Evolutionary conservation across 2,329 filamentous ascomycete species (phyloP), one percentile per base, ranked within the genome.

Genomic region (Cadophora luteo-olivacea): DNA sequence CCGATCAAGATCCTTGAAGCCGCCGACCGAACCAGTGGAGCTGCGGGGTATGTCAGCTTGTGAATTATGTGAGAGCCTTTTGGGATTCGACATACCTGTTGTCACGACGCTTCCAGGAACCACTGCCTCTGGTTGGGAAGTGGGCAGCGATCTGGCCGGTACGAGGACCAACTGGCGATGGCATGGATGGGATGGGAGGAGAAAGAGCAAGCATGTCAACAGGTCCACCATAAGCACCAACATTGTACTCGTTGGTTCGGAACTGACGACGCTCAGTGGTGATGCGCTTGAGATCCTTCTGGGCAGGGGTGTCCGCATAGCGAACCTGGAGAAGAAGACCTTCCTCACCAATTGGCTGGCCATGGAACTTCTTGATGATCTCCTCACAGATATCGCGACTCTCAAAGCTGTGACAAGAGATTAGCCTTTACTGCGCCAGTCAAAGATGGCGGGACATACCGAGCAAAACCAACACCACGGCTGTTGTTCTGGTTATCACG

Each of bases 251-350:
- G 68, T 96, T 96, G 68, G 95, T 96, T 69, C 96, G 93, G 82
- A 97, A 98, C 77, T 97, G 93, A 70, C 96, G 94, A 68, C 94
- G 93, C 79, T 97, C 94, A 38, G 96, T 94, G 52, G 95, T 98
- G 78, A 97, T 92, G 72, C 96, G 92, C 86, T 99, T 99, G 74
- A 99, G 86, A 78, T 96, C 89, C 72, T 99, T 99, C 81, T 99
- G 96, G 71, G 95, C 92, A 66, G 96, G 93, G 48, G 96, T 99
- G 78, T 99, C 96, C 71, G 97, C 95, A 79, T 97, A 99, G 73
- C 96, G 94, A 74, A 99, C 94, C 81, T 97, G 94, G 81, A 96
- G 88, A 72, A 94, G 90, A 72, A 96, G 88, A 33, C 91, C 89
- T 76, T 97, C 93, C 41, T 92, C 89, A 51, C 92, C 92, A 73